Conservation (phyloP, 176 grass and related monocot genomes). For the Bonia amplexicaulis region DNA sequence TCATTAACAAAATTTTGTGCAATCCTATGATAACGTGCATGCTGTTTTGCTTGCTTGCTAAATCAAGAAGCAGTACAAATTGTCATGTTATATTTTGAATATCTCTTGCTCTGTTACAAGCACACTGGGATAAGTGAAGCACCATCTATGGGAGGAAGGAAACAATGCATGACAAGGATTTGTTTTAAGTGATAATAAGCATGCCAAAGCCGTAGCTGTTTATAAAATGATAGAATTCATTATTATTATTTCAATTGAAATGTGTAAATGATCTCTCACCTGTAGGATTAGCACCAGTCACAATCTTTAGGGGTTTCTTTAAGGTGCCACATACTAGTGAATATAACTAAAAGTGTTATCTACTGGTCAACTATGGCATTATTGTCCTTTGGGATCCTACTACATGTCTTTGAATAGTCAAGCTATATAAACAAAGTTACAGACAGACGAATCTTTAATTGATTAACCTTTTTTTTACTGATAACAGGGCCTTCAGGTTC, state of each 20-base stretch:
- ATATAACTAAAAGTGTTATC: background rate
- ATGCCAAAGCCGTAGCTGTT: background rate
- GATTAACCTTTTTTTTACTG: background rate
- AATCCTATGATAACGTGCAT: background rate
- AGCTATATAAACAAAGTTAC: background rate
- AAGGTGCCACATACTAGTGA: background rate
- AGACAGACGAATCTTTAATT: background rate
- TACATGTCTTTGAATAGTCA: background rate
- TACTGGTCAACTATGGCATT: background rate
- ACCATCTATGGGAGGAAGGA: background rate
- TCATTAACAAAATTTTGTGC: background rate
- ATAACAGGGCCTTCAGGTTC: constrained; percentile 30
- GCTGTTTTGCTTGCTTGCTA: background rate
- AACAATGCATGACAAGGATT: background rate
- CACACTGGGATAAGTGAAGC: background rate
- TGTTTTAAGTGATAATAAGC: background rate
- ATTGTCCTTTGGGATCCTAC: background rate
- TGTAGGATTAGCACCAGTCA: background rate
- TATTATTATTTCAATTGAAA: constrained; percentile 1
- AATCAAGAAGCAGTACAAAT: background rate
- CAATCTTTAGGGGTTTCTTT: background rate
- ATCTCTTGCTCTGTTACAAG: background rate
- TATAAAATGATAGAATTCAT: background rate
- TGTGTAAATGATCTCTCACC: background rate
- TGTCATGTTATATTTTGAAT: background rate